These are phyloP conservation scores for Schizothecium vesticola DNA, from an alignment of 495 filamentous ascomycete species.

Conservation along the genomic window DNA sequence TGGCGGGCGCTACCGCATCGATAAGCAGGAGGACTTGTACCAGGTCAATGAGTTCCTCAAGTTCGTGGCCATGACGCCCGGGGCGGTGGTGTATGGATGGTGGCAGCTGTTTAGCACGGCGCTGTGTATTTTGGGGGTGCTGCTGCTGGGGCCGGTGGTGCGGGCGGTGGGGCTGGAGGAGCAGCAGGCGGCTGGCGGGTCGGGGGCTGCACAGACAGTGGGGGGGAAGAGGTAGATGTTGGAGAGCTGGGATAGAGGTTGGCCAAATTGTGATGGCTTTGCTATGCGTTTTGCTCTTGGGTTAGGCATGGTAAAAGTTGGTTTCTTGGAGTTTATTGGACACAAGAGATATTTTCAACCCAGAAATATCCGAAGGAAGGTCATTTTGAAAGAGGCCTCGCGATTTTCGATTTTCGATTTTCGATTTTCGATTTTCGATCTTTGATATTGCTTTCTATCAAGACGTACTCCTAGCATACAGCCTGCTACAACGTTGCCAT, in stretches of 20 bases:
- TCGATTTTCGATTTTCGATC: too few species aligned
- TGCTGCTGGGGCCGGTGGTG: constrained; percentile 18
- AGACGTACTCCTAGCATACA: background rate
- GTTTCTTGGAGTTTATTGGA: background rate
- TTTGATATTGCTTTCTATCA: background rate
- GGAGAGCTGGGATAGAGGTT: background rate
- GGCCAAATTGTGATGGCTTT: background rate
- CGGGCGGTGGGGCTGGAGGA: background rate
- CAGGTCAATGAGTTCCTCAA: constrained; percentile 73
- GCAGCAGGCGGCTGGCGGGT: background rate
- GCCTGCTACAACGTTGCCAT: background rate
- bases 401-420: background rate
- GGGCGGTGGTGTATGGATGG: constrained; percentile 41
- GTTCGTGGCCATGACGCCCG: constrained; percentile 51
- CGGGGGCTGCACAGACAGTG: background rate
- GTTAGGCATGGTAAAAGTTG: background rate
- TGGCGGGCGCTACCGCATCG: constrained; percentile 56
- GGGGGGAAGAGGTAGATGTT: background rate
- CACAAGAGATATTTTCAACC: background rate
- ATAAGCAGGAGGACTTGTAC: constrained; percentile 75
- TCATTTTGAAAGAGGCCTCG: background rate
- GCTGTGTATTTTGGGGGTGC: constrained; percentile 55
- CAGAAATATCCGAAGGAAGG: background rate
- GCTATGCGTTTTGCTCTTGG: background rate
- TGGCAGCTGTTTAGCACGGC: constrained; percentile 59